Percentiles rank a stretch among this genome's conserved stretches.
Conservation (phyloP, 352 stramenopile species). For the Thalassiosira mediterranea region DNA sequence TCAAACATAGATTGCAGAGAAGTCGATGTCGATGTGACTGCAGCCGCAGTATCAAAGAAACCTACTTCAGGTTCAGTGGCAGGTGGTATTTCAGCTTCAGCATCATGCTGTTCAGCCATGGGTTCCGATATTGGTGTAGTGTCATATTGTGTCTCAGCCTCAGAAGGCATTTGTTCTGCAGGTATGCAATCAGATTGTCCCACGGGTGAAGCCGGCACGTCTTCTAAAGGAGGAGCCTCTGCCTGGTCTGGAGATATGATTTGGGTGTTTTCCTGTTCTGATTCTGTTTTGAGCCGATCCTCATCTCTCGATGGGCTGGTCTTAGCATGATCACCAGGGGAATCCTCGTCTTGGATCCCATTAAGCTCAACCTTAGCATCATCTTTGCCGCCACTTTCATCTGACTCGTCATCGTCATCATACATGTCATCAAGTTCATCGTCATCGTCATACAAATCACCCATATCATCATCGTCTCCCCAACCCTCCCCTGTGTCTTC, state of each 20-base stretch:
- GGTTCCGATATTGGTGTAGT: neutral
- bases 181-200: neutral
- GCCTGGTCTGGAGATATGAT: too few species aligned
- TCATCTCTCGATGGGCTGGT: too few species aligned
- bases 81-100: slow-evolving; percentile 1
- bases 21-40: slow-evolving; percentile 22
- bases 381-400: slow-evolving; percentile 15
- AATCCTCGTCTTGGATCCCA: too few species aligned
- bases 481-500: slow-evolving; percentile 3
- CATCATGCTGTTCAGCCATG: slow-evolving; percentile 5
- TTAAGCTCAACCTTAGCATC: too few species aligned
- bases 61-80: slow-evolving; percentile 8
- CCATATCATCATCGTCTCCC: slow-evolving; percentile 3
- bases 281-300: too few species aligned
- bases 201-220: too few species aligned
- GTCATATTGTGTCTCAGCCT: neutral
- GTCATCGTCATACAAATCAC: slow-evolving; percentile 28
- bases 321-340: too few species aligned
- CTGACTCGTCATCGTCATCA: slow-evolving; percentile 25
- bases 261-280: too few species aligned
- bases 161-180: neutral
- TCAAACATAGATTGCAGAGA: slow-evolving; percentile 44
- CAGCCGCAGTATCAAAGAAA: slow-evolving; percentile 29
- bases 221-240: too few species aligned
- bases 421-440: slow-evolving; percentile 19